Conservation (phyloP, 2,329 filamentous ascomycete genomes). For the Reticulascus tulasneorum region DNA sequence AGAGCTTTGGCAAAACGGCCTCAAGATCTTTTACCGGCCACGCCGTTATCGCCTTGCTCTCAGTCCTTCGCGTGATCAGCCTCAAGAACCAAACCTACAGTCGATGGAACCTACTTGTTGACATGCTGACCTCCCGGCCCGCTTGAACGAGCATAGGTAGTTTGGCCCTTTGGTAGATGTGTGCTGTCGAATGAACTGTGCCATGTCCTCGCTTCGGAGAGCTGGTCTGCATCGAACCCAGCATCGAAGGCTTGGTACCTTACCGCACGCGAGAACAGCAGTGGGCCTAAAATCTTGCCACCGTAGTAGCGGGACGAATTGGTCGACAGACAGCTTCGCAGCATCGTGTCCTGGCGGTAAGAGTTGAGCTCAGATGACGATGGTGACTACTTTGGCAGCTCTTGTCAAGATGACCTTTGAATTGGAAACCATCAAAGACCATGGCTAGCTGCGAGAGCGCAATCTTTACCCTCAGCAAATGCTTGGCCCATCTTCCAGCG, state of each 20-base stretch:
- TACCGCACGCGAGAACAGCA: constrained; percentile 6
- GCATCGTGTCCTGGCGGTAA: no score
- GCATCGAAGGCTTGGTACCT: constrained; percentile 47
- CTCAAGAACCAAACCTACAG: neutral
- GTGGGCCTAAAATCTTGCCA: no score
- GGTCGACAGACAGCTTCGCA: no score
- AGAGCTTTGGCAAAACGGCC: constrained; percentile 39
- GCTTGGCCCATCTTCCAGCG: no score
- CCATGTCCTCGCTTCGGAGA: constrained; percentile 51
- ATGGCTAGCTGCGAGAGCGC: no score
- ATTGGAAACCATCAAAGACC: no score
- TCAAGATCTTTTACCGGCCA: constrained; percentile 47
- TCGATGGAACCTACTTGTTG: constrained; percentile 47
- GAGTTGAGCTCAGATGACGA: no score
- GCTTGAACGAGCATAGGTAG: constrained; percentile 54
- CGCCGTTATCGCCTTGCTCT: constrained; percentile 54
- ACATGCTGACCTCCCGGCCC: constrained; percentile 60
- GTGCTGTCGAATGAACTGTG: constrained; percentile 37
- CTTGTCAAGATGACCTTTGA: no score
- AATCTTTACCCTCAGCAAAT: no score
- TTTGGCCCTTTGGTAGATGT: constrained; percentile 47
- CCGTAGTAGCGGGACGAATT: no score
- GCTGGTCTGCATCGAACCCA: constrained; percentile 43
- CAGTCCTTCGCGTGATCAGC: constrained; percentile 40
- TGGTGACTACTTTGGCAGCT: no score